Conservation (phyloP, 116 monocot species). For the Dioscorea cayenensis region DNA sequence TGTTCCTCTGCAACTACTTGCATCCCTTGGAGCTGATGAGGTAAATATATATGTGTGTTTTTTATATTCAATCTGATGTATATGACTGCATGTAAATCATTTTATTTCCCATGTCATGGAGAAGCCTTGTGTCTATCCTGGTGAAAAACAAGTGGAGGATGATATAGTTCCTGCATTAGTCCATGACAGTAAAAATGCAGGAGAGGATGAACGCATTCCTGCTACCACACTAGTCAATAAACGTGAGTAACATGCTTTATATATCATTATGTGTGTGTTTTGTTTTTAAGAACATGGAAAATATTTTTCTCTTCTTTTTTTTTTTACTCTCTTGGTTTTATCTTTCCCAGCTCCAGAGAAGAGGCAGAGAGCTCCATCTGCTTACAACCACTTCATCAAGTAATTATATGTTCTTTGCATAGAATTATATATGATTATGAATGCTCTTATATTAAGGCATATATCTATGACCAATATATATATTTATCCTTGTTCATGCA, state of each 20-base stretch:
- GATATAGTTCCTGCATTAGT: not conserved
- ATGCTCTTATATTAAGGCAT: not conserved
- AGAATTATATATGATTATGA: not conserved
- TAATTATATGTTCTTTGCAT: conserved; percentile 10
- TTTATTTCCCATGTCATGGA: no score
- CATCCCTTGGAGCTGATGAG: conserved; percentile 37
- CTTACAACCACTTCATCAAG: conserved; percentile 96
- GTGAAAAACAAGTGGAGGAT: conserved; percentile 5
- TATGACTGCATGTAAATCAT: no score
- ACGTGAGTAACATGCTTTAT: conserved; percentile 24
- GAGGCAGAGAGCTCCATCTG: conserved; percentile 86
- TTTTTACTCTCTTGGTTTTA: not conserved
- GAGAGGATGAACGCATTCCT: conserved; percentile 13
- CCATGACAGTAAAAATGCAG: conserved; percentile 10
- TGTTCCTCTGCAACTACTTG: conserved; percentile 46
- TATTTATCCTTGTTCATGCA: no score
- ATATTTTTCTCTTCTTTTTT: not conserved
- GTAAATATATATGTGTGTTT: not conserved
- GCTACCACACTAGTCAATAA: conserved; percentile 39
- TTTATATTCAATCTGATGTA: no score
- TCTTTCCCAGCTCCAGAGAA: conserved; percentile 78
- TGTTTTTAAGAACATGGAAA: no score
- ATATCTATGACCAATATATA: not conserved
- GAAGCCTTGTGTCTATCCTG: not conserved
- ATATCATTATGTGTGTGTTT: no score